phyloP scores from a whole-genome alignment of 176 grass and related monocot species.

The Chloris gayana region DNA sequence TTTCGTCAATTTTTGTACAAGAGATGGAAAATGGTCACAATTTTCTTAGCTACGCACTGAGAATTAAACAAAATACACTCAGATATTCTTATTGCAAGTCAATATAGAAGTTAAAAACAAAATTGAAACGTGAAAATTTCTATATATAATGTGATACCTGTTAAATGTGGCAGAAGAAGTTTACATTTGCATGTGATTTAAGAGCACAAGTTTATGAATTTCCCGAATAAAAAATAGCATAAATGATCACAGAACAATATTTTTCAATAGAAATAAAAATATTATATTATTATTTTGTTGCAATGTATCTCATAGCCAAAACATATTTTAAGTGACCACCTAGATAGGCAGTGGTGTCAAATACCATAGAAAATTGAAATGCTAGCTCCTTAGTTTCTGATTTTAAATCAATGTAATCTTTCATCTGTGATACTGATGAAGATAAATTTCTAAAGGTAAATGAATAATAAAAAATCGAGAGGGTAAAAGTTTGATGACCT shows the following conservation, averaged over 20 bases:
- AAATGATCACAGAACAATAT: neutral
- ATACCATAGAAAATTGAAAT: neutral
- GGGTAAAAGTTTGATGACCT: constrained; percentile 48
- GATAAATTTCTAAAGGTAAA: neutral
- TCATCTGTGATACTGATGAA: neutral
- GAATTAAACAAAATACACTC: neutral
- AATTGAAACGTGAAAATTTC: too few species aligned
- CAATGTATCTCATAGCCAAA: neutral
- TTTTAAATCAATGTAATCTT: neutral
- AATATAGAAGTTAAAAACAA: too few species aligned
- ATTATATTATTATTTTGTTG: neutral
- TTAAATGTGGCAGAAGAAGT: neutral
- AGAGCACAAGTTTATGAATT: too few species aligned
- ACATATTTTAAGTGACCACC: neutral
- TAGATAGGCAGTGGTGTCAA: neutral
- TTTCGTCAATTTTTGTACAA: neutral
- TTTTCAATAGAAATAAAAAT: neutral
- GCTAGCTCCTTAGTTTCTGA: neutral
- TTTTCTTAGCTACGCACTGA: neutral
- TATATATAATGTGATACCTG: too few species aligned
- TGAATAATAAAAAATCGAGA: constrained; percentile 4
- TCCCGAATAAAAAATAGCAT: too few species aligned
- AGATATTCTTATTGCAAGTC: too few species aligned
- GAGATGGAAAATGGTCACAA: neutral
- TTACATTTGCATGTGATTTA: too few species aligned